These are phyloP conservation scores for Penicillium verhagenii DNA, from an alignment of 495 filamentous ascomycete genomes.

Conservation along the genomic window DNA sequence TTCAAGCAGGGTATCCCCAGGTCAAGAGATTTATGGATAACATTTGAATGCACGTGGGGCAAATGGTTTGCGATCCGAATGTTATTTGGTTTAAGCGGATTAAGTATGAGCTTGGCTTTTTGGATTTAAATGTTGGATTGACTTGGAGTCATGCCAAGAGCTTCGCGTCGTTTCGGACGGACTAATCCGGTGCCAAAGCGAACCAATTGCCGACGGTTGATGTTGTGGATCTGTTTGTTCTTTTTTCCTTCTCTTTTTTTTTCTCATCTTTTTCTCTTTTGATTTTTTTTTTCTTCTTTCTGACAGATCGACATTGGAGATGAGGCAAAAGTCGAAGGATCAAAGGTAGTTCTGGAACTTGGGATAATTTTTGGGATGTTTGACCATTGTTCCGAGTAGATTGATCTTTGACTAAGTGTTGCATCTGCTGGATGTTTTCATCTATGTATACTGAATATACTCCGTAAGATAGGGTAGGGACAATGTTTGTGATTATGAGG, in stretches of 20 bases:
- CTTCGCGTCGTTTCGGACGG: neutral
- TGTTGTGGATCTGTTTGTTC: neutral
- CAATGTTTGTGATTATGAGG: too few species aligned
- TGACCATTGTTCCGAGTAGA: neutral
- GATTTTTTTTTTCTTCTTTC: too few species aligned
- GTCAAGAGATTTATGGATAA: neutral
- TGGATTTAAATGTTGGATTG: conserved; percentile 5
- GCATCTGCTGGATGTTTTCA: too few species aligned
- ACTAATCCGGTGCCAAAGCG: neutral
- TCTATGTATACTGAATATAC: too few species aligned
- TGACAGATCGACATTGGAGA: neutral
- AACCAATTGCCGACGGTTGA: neutral
- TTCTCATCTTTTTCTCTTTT: neutral
- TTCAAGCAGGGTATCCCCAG: neutral
- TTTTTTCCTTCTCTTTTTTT: neutral
- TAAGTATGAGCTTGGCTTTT: neutral
- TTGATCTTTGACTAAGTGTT: too few species aligned
- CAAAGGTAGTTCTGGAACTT: neutral
- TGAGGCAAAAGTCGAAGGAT: neutral
- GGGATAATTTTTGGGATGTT: neutral
- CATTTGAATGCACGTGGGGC: neutral
- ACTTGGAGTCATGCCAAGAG: neutral
- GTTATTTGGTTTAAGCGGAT: neutral
- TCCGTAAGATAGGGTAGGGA: too few species aligned
- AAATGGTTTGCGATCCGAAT: neutral